Base-by-base conservation (phyloP, 2,329 filamentous ascomycete species). In the Beauveria bassiana region DNA sequence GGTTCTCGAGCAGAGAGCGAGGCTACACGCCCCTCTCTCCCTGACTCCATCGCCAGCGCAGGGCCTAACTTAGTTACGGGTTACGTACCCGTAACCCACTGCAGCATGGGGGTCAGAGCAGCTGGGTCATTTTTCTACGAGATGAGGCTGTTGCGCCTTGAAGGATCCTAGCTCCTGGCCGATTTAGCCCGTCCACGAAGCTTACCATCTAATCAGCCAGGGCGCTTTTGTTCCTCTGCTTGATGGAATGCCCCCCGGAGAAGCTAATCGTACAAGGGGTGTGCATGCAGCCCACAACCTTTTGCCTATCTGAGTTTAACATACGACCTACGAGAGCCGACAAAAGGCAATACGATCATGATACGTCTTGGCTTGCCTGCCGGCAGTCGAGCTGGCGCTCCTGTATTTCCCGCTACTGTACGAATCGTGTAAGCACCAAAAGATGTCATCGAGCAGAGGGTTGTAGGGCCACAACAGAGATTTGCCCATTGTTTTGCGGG, bases 121-220 rank as follows among this genome's bases (percentile, higher is more conserved):
- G 54, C 55, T 57, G 45, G 54, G 24, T n/a, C 45, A 49, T 40
- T 31, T 49, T 57, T 47, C 20, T 16, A n/a, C 43, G 20, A 47
- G 55, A 57, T 49, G 55, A 49, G 55, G 55, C 55, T 57, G 55
- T 49, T 57, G 43, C 54, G 54, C 54, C 54, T 57, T 12, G 54
- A 47, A 57, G 43, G 54, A 57, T 57, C 47, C 8, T n/a, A 20
- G 26, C n/a, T 57, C 45, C 55, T 40, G 22, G 54, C 47, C 54
- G 54, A 57, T 57, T 47, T 18, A 43, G 52, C 22, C 52, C 14
- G 52, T 43, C 18, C 18, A 31, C 24, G 28, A 26, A 46, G 53
- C 53, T 47, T 57, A 57, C 45, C 45, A 57, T 57, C 20, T 57
- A 57, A 40, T 57, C 55, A 57, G 55, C 55, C 43, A 57, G 28